Evolutionary conservation across 768 basidiomycete genomes (phyloP).

Genomic region (Hericium erinaceus): DNA sequence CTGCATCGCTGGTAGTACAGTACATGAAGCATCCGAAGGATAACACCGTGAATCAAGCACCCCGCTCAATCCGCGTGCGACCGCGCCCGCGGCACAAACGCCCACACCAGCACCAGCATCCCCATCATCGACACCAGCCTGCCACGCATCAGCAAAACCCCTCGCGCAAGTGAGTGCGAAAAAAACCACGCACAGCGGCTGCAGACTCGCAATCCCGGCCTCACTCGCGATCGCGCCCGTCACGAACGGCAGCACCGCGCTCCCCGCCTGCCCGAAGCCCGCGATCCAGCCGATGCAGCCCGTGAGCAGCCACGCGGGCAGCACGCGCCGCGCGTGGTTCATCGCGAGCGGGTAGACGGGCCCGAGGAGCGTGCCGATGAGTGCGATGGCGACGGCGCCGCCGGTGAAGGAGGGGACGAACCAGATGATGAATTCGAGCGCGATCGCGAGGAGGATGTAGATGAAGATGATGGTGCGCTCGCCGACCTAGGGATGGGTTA

Average conservation of each 20-base stretch:
- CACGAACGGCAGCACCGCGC: slow-evolving; percentile 40
- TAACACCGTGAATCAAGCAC: too few species aligned
- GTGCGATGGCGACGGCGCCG: slow-evolving; percentile 39
- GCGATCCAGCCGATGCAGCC: slow-evolving; percentile 39
- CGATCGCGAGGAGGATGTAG: slow-evolving; percentile 28
- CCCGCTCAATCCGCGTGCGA: not conserved
- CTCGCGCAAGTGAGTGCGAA: not conserved
- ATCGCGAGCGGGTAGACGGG: slow-evolving; percentile 35
- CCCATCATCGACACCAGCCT: slow-evolving; percentile 31
- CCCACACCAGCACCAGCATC: slow-evolving; percentile 31
- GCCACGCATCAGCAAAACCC: not conserved
- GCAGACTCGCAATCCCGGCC: slow-evolving; percentile 33
- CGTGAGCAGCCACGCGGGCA: slow-evolving; percentile 35
- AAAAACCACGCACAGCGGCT: slow-evolving; percentile 36
- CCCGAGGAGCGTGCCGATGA: slow-evolving; percentile 43
- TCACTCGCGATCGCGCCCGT: slow-evolving; percentile 35
- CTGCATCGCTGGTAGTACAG: too few species aligned
- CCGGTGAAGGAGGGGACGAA: slow-evolving; percentile 40
- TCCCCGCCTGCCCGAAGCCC: slow-evolving; percentile 40
- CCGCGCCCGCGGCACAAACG: slow-evolving; percentile 25
- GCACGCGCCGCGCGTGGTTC: slow-evolving; percentile 28
- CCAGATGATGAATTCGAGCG: slow-evolving; percentile 48
- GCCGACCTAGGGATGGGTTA: slow-evolving; percentile 18
- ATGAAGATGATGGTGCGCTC: slow-evolving; percentile 26
- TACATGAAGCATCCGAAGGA: too few species aligned